A percentile compares a stretch with the other conserved stretches of the same genome.
Evolutionary conservation across 352 stramenopile genomes (phyloP).

Genomic region (Globisporangium spiculum): DNA sequence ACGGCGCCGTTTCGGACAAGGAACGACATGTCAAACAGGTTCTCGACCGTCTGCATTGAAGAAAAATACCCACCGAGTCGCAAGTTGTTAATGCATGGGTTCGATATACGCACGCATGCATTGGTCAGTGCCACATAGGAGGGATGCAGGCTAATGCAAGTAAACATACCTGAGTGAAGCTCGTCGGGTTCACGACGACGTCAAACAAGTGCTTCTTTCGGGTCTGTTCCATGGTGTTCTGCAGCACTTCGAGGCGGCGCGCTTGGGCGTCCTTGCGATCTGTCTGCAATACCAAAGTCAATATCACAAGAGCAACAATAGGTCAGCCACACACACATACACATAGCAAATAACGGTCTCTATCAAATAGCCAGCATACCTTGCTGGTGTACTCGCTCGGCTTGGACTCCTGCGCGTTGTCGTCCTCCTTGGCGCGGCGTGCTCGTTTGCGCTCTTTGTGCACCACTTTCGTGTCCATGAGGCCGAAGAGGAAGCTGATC

Average conservation of each 20-base stretch:
- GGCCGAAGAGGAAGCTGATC: conserved; percentile 71
- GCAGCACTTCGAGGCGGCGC: conserved; percentile 63
- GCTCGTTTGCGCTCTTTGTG: conserved; percentile 62
- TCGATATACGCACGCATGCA: too few relatives aligned
- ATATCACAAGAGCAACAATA: not conserved
- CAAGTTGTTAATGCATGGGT: too few relatives aligned
- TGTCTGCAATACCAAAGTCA: conserved; percentile 33
- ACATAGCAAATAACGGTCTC: not conserved
- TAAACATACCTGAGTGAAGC: conserved; percentile 66
- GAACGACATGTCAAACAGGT: conserved; percentile 84
- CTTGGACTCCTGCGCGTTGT: conserved; percentile 48
- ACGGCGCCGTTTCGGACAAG: conserved; percentile 68
- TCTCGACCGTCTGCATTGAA: conserved; percentile 63
- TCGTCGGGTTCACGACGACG: conserved; percentile 64
- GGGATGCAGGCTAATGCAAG: not conserved
- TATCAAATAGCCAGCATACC: conserved; percentile 20
- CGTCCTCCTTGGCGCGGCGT: conserved; percentile 42
- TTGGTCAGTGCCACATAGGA: too few relatives aligned
- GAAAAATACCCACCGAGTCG: too few relatives aligned
- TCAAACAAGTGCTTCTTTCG: conserved; percentile 58
- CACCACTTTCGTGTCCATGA: conserved; percentile 77
- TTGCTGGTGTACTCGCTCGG: conserved; percentile 79
- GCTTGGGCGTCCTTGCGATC: conserved; percentile 79
- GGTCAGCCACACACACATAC: not conserved
- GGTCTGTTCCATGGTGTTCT: conserved; percentile 46